Base-by-base conservation (phyloP, 257 asterid genomes). In the Forsythia suspensa region DNA sequence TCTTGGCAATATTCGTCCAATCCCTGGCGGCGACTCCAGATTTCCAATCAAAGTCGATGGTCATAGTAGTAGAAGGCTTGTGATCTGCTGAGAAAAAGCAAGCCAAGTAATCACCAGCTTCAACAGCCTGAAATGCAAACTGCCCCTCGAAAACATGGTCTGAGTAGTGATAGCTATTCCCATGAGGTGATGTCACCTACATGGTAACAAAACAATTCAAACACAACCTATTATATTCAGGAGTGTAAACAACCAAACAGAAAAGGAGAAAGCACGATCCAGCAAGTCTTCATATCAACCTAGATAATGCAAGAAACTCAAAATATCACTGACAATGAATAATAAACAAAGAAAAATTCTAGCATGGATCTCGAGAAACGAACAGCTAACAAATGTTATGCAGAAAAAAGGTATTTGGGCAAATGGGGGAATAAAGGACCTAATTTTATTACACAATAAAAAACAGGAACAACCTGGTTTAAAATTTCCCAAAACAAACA, bases 1-100 rank as follows among this genome's bases (percentile, higher is more conserved):
- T 94, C 90, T 91, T 94, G 69, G 97, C 97, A 78, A 94, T 90
- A 73, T 67, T 86, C 36, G 86, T 73, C 97, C 97, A 94, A 71
- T 94, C 98, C 87, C 90, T 92, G 55, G 98, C 91, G 40, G 96
- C 94, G 18, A 94, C 86, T 68, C 98, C 98, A 34, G 96, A 88
- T 79, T 89, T 94, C 98, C 98, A 94, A 63, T 90, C 97, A 40
- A 94, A 92, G 81, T 94, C 98, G 8, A 92, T 29, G 8, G 92
- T 92, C 67, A 94, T n/a, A 3, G 88, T 76, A 20, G 78, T 81
- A 5, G 92, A 67, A 46, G 97, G 96, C 59, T 84, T 86, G 86
- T 84, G 85, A 81, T 88, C 92, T 38, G 90, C 82, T 37, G 96
- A 93, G 37, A 82, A 85, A 72, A 94, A 94, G 87, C 98, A 94